Conservation (phyloP, 2,329 filamentous ascomycete genomes). For the Tolypocladium sp. region DNA sequence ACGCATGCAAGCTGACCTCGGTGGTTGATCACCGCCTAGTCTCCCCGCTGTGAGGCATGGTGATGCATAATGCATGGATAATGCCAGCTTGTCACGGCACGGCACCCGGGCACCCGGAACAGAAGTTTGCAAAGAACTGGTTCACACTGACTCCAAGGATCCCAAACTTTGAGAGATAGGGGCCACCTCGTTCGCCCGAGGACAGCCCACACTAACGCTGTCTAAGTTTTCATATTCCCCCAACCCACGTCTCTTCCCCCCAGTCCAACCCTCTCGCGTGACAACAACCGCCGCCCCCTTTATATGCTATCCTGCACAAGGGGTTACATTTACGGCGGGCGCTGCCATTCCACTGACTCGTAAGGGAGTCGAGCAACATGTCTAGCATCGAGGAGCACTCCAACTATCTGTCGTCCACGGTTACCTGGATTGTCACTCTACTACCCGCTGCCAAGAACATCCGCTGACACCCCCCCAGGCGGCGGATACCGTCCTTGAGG, state of each 20-base stretch:
- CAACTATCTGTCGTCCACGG: not conserved
- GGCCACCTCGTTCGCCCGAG: not conserved
- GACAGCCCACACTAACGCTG: not conserved
- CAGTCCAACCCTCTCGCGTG: not conserved
- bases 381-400: not conserved
- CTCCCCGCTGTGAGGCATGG: not conserved
- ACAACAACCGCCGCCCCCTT: not conserved
- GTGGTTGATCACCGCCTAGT: not conserved
- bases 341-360: not conserved
- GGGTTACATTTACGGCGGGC: not conserved
- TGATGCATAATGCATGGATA: not conserved
- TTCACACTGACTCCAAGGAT: not conserved
- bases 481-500: no score
- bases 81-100: not conserved
- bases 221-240: no score
- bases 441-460: not conserved
- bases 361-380: not conserved
- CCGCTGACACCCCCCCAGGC: not conserved
- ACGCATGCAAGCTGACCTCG: not conserved
- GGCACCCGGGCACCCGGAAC: not conserved
- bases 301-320: not conserved
- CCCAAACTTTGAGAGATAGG: not conserved
- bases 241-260: no score
- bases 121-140: not conserved
- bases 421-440: not conserved